A percentile compares a stretch with the other conserved stretches of the same genome.
phyloP scores from a whole-genome alignment of 345 rosid species.

The Syzygium jambos region DNA sequence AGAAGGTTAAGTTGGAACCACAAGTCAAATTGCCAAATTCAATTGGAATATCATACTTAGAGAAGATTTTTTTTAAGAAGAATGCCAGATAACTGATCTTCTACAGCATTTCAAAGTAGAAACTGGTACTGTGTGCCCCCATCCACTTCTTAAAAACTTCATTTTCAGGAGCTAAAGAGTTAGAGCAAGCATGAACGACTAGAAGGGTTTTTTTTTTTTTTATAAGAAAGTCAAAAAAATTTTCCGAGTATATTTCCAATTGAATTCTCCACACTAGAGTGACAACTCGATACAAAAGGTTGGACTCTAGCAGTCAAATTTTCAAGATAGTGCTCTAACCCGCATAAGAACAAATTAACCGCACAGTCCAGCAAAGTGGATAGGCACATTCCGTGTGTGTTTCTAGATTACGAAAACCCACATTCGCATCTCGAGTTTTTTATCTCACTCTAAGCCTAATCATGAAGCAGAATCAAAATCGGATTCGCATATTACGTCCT shows the following conservation, averaged over 20 bases:
- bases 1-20: background rate
- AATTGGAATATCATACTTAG: background rate
- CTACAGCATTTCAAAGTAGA: background rate
- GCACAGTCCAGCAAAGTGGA: background rate
- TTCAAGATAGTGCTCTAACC: background rate
- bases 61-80: background rate
- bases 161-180: background rate
- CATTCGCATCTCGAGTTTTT: background rate
- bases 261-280: background rate
- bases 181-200: background rate
- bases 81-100: background rate
- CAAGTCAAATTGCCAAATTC: background rate
- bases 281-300: background rate
- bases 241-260: background rate
- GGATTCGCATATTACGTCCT: background rate
- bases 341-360: background rate
- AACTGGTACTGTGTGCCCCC: background rate
- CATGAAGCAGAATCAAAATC: background rate
- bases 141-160: background rate
- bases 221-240: background rate
- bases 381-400: background rate
- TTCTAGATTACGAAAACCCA: background rate
- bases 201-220: background rate
- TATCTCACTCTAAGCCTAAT: background rate
- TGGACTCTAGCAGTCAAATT: background rate